phyloP scores from a whole-genome alignment of 805 yeast genomes.

The Tetrapisispora phaffii region DNA sequence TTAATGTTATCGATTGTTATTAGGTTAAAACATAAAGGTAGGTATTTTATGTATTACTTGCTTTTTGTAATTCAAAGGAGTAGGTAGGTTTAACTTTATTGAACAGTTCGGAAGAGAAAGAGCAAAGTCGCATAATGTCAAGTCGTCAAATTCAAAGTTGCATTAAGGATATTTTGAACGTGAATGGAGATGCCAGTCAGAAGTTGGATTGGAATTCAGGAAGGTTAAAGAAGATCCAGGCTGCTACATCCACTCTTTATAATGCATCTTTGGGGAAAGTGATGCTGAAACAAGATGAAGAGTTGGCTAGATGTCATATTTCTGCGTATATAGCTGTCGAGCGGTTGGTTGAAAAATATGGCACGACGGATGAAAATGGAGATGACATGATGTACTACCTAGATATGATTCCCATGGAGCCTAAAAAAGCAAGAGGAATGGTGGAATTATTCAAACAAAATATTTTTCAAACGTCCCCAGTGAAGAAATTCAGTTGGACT shows the following conservation, averaged over 20 bases:
- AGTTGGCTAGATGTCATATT: constrained; percentile 56
- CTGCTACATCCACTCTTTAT: constrained; percentile 33
- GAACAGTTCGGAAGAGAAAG: not conserved
- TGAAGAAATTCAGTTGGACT: constrained; percentile 23
- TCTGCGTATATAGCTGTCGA: constrained; percentile 57
- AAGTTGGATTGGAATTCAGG: constrained; percentile 23
- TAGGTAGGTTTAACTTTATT: not conserved
- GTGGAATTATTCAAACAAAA: constrained; percentile 38
- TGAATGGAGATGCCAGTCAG: constrained; percentile 9
- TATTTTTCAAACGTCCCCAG: constrained; percentile 29
- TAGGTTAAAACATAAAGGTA: no score
- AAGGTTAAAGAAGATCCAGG: constrained; percentile 18
- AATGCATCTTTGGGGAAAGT: constrained; percentile 42
- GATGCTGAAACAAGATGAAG: constrained; percentile 45
- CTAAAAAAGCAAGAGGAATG: constrained; percentile 32
- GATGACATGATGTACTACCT: constrained; percentile 40
- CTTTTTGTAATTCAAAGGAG: not conserved
- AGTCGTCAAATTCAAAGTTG: constrained; percentile 22
- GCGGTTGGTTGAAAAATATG: constrained; percentile 33
- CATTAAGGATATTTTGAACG: constrained; percentile 20
- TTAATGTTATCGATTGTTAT: no score
- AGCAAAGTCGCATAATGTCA: constrained; percentile 14
- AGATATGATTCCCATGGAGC: constrained; percentile 50
- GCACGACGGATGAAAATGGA: constrained; percentile 1
- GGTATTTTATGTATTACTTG: no score